Base-by-base conservation (phyloP, 2,329 filamentous ascomycete species). In the Aspergillus aculeatinus region DNA sequence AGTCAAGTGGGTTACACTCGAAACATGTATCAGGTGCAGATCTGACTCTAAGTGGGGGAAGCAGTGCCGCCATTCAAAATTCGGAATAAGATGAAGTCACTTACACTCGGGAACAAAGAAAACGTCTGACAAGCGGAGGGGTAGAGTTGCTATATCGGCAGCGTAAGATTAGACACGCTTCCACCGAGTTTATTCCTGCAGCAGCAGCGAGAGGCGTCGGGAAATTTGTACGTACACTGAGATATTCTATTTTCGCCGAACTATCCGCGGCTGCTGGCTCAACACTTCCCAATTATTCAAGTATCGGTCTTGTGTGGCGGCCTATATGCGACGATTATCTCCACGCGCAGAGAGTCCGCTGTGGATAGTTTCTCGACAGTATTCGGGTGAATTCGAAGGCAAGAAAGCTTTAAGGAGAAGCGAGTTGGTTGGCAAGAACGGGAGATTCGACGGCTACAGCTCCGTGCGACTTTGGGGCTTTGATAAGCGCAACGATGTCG, bases 1-100 rank as follows among this genome's bases (percentile, higher is more conserved):
- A 65, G 33, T 56, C 55, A 50, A 54, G 48, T 29, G 25, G 25
- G 33, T 31, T 31, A 25, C 48, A 19, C 44, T 60, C 51, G 55
- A 65, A 55, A 64, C 63, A 67, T 62, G 57, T 51, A 48, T 51
- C 47, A 47, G 59, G 49, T n/a, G 51, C 35, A 48, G 42, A 42
- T 27, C 31, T 39, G 21, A 51, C 33, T 51, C 39, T 27, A 44
- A 57, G 48, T 58, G 29, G 16, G n/a, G 51, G 55, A 12, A 25
- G 7, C n/a, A 44, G n/a, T 5, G 16, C 48, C n/a, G 27, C 19
- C 19, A 19, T n/a, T n/a, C 19, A 16, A 31, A 33, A 33, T 2
- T 27, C 23, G 3, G 5, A 31, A 9, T 21, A n/a, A 5, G 33
- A 55, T 25, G 52, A 31, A 48, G 33, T 35, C 14, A 48, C 53